Percentiles rank a stretch among this genome's conserved stretches.
Evolutionary conservation across 1,139 yeast genomes (phyloP).

Genomic region (Yamadazyma atmosphaerica): DNA sequence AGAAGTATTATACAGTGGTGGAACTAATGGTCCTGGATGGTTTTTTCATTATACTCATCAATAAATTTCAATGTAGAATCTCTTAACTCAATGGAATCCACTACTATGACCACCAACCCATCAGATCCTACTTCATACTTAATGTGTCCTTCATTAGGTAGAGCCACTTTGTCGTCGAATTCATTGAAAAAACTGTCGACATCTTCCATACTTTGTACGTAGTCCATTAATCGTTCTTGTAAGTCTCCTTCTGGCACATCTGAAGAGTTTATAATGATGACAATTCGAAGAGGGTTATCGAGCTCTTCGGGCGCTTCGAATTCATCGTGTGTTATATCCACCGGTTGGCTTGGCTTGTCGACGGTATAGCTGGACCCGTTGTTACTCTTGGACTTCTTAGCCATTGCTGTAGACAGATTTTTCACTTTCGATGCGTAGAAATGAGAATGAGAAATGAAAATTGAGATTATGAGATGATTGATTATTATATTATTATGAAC

Average conservation of each 20-base stretch:
- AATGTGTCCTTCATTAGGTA: constrained; percentile 66
- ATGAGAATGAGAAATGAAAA: too few relatives aligned
- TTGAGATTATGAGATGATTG: too few relatives aligned
- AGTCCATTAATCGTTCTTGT: constrained; percentile 51
- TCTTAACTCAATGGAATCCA: constrained; percentile 36
- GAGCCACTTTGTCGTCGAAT: constrained; percentile 60
- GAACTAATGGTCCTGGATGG: neutral
- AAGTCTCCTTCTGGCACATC: constrained; percentile 37
- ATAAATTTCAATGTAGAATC: constrained; percentile 35
- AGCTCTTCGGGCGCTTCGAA: constrained; percentile 29
- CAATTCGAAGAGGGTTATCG: constrained; percentile 45
- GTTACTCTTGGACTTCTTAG: constrained; percentile 22
- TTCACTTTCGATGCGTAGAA: too few relatives aligned
- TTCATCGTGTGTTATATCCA: constrained; percentile 11
- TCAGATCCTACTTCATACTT: constrained; percentile 74
- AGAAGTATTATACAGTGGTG: neutral
- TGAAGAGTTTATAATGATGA: constrained; percentile 41
- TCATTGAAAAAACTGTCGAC: constrained; percentile 62
- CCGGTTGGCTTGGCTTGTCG: constrained; percentile 8
- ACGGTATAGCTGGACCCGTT: constrained; percentile 13
- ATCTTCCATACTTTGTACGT: constrained; percentile 46
- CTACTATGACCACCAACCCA: constrained; percentile 64
- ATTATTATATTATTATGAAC: too few relatives aligned
- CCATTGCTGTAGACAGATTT: constrained; percentile 10
- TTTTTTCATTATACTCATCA: constrained; percentile 29